Evolutionary conservation across 768 basidiomycete species (phyloP), one percentile per base, ranked within the genome.

Genomic region (Leccinum pellstonianum): DNA sequence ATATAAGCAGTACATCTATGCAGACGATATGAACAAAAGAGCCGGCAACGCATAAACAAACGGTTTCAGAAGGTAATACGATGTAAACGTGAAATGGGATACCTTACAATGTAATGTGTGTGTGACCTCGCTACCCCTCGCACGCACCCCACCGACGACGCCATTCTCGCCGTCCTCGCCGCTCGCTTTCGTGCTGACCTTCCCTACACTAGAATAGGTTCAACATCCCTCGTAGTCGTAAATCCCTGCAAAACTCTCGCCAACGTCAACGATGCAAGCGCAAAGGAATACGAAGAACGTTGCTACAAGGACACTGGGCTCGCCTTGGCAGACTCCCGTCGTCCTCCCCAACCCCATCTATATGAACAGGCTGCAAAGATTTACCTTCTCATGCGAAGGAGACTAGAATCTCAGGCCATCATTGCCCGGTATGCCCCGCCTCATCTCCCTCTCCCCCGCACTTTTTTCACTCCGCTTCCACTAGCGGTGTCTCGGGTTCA

Each of bases 311-410:
- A 84, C 68, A 81, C 81, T 52, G 75, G 72, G 55, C 72, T 80
- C 10, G 73, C 73, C 56, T 65, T 79, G 25, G 76, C 69, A 3
- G 69, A 75, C 37, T 66, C 76, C 27, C 70, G 69, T 4, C 64
- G 77, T 2, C 75, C 78, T 19, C 75, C 83, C 9, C 81, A 83
- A 54, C 86, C 86, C 31, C 85, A 86, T 66, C 65, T 83, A 1
- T 88, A 85, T 66, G 87, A 88, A 59, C 74, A 86, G 46, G 86
- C 86, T 1, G 83, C 81, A 27, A 75, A 82, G 62, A 78, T 82
- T 27, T 88, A 86, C 71, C 73, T 84, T 54, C 65, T 86, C 53
- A 86, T 85, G 83, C 72, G 79, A 62, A 77, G 86, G 66, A 76
- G 77, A 50, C 70, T 70, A 27, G 79, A 86, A 73, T 77, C 80